These are phyloP conservation scores for Ustilago trichophora DNA, from an alignment of 1,284 basidiomycete species.

Conservation along the genomic window DNA sequence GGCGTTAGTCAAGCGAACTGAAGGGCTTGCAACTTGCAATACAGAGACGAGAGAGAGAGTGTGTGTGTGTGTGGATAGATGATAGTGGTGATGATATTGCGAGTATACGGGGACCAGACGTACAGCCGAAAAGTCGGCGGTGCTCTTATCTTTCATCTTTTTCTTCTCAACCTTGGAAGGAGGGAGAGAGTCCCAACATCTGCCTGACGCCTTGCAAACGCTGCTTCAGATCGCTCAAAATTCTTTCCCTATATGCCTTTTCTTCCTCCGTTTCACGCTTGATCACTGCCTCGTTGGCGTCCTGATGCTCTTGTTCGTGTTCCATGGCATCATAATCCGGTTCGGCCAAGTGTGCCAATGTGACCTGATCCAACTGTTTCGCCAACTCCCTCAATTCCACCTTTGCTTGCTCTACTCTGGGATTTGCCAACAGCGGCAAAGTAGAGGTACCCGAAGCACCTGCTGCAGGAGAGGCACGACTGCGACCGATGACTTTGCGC, in stretches of 20 bases:
- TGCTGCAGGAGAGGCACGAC: background rate
- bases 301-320: constrained; percentile 48
- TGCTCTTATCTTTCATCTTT: too few relatives aligned
- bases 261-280: constrained; percentile 15
- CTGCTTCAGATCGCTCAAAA: constrained; percentile 6
- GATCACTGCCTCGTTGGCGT: background rate
- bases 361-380: constrained; percentile 14
- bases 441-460: background rate
- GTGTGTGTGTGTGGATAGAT: too few relatives aligned
- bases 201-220: constrained; percentile 8
- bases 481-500: too few relatives aligned
- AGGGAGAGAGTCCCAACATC: constrained; percentile 14
- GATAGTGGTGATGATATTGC: too few relatives aligned
- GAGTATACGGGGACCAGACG: constrained; percentile 1
- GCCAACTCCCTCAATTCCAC: constrained; percentile 10
- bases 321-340: constrained; percentile 51
- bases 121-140: too few relatives aligned
- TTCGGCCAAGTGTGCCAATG: constrained; percentile 21
- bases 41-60: too few relatives aligned
- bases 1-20: too few relatives aligned
- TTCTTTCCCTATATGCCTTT: constrained; percentile 1
- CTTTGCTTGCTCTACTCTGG: constrained; percentile 9
- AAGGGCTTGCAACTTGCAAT: too few relatives aligned
- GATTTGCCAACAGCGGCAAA: constrained; percentile 9
- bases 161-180: too few relatives aligned